Conservation (phyloP, 108 stramenopile genomes). For the Stephanodiscus minutulus region DNA sequence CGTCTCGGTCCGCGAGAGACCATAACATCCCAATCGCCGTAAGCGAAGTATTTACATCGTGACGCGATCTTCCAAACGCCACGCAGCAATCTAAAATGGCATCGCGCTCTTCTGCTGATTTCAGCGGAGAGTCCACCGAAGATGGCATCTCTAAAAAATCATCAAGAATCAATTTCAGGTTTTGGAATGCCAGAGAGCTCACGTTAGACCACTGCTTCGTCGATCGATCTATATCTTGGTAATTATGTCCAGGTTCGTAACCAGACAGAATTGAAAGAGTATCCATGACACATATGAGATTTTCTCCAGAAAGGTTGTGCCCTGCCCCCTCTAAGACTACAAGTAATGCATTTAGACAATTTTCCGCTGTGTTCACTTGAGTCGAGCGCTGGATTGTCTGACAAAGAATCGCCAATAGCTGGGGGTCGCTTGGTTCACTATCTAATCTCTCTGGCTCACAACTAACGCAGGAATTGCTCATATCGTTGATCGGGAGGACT, state of each 20-base stretch:
- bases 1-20: conserved; percentile 85
- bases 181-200: conserved; percentile 79
- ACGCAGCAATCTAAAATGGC: conserved; percentile 83
- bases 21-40: conserved; percentile 90
- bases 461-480: not conserved
- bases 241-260: conserved; percentile 5
- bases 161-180: conserved; percentile 89
- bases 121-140: conserved; percentile 28
- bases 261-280: conserved; percentile 65
- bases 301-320: conserved; percentile 60
- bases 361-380: conserved; percentile 61
- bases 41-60: conserved; percentile 91
- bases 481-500: conserved; percentile 15
- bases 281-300: conserved; percentile 58
- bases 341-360: conserved; percentile 64
- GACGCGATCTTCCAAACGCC: conserved; percentile 79
- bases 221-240: conserved; percentile 47
- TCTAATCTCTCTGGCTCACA: not conserved
- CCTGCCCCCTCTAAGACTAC: conserved; percentile 74
- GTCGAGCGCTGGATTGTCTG: conserved; percentile 53
- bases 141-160: conserved; percentile 72
- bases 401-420: conserved; percentile 71
- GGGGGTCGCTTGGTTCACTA: conserved; percentile 4
- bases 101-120: conserved; percentile 47
- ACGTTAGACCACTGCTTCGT: conserved; percentile 67